A percentile compares a stretch with the other conserved stretches of the same genome.
Evolutionary conservation across 2,329 filamentous ascomycete species (phyloP).

Genomic region (Penicillium sp.): DNA sequence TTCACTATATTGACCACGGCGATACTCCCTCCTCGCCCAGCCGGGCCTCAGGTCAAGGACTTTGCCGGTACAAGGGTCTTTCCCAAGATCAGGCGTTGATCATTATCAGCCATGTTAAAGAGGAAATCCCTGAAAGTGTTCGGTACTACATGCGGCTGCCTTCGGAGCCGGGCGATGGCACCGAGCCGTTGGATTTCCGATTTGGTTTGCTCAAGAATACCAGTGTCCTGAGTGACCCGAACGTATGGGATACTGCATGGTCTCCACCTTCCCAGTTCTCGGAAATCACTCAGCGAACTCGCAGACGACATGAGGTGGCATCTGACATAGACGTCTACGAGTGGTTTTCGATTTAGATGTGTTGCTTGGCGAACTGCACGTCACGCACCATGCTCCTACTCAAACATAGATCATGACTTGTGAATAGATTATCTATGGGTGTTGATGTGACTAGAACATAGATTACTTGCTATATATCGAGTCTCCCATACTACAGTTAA

Average conservation of each 20-base stretch:
- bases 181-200: constrained; percentile 31
- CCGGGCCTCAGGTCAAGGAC: background rate
- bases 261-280: constrained; percentile 10
- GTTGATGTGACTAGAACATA: background rate
- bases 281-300: background rate
- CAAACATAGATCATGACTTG: background rate
- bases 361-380: background rate
- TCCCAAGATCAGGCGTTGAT: constrained; percentile 74
- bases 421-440: background rate
- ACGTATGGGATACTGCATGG: constrained; percentile 33
- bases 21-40: constrained; percentile 43
- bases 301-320: background rate
- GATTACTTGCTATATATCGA: background rate
- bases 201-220: constrained; percentile 26
- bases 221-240: constrained; percentile 21
- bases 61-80: constrained; percentile 53
- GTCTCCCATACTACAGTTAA: background rate
- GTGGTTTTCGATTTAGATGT: background rate
- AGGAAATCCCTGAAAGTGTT: constrained; percentile 84
- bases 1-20: constrained; percentile 72
- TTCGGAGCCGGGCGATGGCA: constrained; percentile 22
- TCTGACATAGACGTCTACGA: constrained; percentile 1
- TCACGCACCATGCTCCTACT: background rate
- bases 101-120: constrained; percentile 87
- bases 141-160: constrained; percentile 85